Conservation (phyloP, 371 early-diverging fungal species). For the Rhizomucor pusillus region DNA sequence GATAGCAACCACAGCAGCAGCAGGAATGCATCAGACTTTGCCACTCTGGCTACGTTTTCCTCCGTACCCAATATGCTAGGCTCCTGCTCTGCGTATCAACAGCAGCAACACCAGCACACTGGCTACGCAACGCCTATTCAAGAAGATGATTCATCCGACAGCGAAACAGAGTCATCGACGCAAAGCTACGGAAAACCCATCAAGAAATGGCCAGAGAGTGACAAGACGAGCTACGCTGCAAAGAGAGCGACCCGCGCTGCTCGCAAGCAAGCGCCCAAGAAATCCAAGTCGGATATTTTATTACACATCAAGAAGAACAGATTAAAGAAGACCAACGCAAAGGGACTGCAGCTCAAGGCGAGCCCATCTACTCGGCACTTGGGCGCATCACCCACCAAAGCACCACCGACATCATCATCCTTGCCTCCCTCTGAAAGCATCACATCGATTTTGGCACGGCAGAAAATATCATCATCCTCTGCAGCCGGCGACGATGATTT, state of each 20-base stretch:
- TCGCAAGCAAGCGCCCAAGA: constrained; percentile 3
- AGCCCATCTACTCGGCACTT: no score
- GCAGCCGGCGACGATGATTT: constrained; percentile 8
- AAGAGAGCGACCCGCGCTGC: not conserved
- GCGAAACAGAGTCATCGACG: constrained; percentile 6
- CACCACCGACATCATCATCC: not conserved
- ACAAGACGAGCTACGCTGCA: not conserved
- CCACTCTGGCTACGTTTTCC: constrained; percentile 1
- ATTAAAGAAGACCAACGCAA: no score
- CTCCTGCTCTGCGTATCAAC: not conserved
- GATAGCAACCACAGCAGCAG: not conserved
- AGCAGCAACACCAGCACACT: not conserved
- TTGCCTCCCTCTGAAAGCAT: constrained; percentile 12
- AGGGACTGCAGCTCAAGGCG: no score
- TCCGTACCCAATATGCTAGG: not conserved
- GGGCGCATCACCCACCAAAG: not conserved
- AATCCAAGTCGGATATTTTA: constrained; percentile 10
- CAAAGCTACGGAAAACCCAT: not conserved
- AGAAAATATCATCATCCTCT: constrained; percentile 8
- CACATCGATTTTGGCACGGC: constrained; percentile 14
- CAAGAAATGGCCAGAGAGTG: not conserved
- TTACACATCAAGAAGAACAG: constrained; percentile 1
- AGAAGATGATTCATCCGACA: constrained; percentile 1
- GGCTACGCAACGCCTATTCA: not conserved
- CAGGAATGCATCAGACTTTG: constrained; percentile 8